These are phyloP conservation scores for Pythium vanterpoolii DNA, from an alignment of 352 stramenopile genomes.

Conservation along the genomic window DNA sequence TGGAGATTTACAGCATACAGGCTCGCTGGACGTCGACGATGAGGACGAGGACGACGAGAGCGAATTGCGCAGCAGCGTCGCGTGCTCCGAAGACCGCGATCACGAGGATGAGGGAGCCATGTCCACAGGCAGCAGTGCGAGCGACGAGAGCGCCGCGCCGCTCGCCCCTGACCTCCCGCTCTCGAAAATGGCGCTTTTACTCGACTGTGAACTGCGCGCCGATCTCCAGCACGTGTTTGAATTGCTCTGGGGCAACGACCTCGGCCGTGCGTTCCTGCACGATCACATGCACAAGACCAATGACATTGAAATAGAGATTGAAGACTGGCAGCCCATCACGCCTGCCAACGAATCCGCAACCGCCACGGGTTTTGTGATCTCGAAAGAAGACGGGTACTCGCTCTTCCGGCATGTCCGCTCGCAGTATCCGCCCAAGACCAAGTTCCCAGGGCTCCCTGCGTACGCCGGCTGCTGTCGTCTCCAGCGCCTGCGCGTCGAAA, in stretches of 20 bases:
- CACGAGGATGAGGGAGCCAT: constrained; percentile 43
- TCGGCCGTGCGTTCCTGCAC: constrained; percentile 44
- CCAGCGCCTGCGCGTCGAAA: constrained; percentile 29
- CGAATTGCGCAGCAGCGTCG: constrained; percentile 21
- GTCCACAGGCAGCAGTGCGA: constrained; percentile 30
- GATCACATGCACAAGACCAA: constrained; percentile 52
- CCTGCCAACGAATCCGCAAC: constrained; percentile 9
- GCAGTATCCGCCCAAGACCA: constrained; percentile 36
- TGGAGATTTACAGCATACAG: constrained; percentile 6
- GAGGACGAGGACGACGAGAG: constrained; percentile 23
- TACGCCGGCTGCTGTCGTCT: constrained; percentile 29
- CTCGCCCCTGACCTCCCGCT: constrained; percentile 49
- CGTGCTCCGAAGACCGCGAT: constrained; percentile 22
- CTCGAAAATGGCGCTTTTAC: constrained; percentile 54
- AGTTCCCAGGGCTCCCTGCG: constrained; percentile 34
- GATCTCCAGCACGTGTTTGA: constrained; percentile 68
- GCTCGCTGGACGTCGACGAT: constrained; percentile 47
- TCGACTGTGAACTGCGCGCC: constrained; percentile 67
- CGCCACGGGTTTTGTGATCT: constrained; percentile 25
- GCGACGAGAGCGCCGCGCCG: constrained; percentile 40
- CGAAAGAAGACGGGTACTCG: constrained; percentile 29
- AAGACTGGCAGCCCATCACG: constrained; percentile 49
- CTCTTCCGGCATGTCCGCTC: constrained; percentile 30
- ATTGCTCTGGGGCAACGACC: constrained; percentile 58
- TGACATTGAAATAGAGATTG: constrained; percentile 67